These are phyloP conservation scores for Blepharisma stoltei DNA, from an alignment of 73 alveolate species.

Conservation along the genomic window DNA sequence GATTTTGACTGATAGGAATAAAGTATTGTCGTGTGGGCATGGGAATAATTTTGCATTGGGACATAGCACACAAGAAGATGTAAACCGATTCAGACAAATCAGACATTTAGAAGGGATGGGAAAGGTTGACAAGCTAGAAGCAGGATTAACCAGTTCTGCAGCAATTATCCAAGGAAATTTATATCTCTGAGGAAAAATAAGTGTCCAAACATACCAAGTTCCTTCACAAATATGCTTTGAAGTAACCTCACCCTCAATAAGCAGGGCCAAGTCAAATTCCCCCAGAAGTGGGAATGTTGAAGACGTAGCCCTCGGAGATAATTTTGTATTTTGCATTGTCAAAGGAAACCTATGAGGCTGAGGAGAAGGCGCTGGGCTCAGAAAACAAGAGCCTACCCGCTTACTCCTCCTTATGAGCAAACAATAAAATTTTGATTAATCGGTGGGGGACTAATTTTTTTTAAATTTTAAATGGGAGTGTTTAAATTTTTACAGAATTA, in stretches of 20 bases:
- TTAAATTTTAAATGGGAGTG: no score
- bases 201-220: slow-evolving; percentile 57
- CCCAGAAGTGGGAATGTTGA: slow-evolving; percentile 2
- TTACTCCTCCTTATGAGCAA: no score
- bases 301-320: not conserved
- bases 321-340: not conserved
- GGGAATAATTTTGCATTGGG: slow-evolving; percentile 93
- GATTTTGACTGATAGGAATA: slow-evolving; percentile 72
- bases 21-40: slow-evolving; percentile 80
- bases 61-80: slow-evolving; percentile 69
- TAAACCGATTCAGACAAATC: not conserved
- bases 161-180: slow-evolving; percentile 28
- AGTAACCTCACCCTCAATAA: slow-evolving; percentile 57
- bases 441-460: no score
- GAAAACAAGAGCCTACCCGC: slow-evolving; percentile 34
- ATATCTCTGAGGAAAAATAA: slow-evolving; percentile 77
- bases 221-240: slow-evolving; percentile 52
- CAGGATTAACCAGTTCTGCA: not conserved
- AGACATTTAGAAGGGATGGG: slow-evolving; percentile 28
- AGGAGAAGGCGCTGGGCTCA: slow-evolving; percentile 17
- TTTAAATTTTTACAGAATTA: no score
- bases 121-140: slow-evolving; percentile 49
- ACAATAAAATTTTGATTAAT: no score
- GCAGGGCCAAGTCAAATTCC: not conserved
- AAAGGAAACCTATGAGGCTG: not conserved